Percentiles rank a stretch among this genome's conserved stretches.
Conservation (phyloP, 192 early-diverging fungal genomes). For the Diversispora eburnea region DNA sequence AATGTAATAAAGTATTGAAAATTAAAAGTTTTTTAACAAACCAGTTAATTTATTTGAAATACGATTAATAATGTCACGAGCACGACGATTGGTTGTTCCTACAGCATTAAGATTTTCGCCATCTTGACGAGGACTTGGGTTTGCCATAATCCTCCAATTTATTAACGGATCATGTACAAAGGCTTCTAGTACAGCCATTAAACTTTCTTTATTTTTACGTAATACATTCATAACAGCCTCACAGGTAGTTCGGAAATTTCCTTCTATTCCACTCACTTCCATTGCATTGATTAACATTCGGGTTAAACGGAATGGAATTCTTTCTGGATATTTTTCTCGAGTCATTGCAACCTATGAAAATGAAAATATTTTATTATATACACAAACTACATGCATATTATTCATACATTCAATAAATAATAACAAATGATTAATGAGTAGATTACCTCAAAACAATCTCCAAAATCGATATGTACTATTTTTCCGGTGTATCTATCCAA, state of each 20-base stretch:
- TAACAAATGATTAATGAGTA: not conserved
- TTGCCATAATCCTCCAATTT: conserved; percentile 76
- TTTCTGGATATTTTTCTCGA: conserved; percentile 95
- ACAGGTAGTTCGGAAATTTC: conserved; percentile 92
- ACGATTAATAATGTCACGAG: conserved; percentile 80
- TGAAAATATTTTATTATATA: not conserved
- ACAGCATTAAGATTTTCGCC: conserved; percentile 57
- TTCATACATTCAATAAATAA: conserved; percentile 16
- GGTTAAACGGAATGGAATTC: conserved; percentile 97
- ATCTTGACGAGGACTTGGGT: conserved; percentile 48
- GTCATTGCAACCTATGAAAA: conserved; percentile 79
- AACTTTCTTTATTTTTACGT: conserved; percentile 88
- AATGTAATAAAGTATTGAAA: not conserved
- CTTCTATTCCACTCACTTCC: conserved; percentile 96
- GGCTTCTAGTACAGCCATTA: conserved; percentile 98
- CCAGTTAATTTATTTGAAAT: conserved; percentile 91
- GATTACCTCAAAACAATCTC: conserved; percentile 89
- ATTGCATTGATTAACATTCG: conserved; percentile 97
- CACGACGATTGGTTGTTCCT: conserved; percentile 65
- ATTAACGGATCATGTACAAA: conserved; percentile 97
- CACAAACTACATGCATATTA: not conserved
- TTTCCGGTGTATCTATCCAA: conserved; percentile 83
- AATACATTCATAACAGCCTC: conserved; percentile 95
- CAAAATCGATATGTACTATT: conserved; percentile 96
- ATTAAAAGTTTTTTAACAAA: not conserved